Evolutionary conservation across 768 basidiomycete genomes (phyloP), one percentile per base, ranked within the genome.

Genomic region (Lyophyllum semitale): DNA sequence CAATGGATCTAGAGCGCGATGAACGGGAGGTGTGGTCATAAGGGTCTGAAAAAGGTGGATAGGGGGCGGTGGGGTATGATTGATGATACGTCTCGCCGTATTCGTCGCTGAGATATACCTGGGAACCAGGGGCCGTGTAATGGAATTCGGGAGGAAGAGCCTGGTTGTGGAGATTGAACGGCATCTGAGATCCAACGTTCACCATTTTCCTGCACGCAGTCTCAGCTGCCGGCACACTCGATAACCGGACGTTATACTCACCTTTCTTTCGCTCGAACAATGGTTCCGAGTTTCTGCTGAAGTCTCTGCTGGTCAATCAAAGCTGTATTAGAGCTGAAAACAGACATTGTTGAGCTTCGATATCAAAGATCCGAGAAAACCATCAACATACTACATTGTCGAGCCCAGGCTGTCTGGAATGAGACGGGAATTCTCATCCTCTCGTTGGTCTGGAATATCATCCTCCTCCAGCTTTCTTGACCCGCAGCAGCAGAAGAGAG

Each of bases 241-340:
- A 35, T 50, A 27, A 29, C 40, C n/a, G 27, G 33, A 20, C 38
- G 33, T 52, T 8, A 17, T 38, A 73, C 79, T 55, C 55, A 85
- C 86, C 83, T 79, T 69, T 86, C 83, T 63, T 83, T 85, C 2
- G 80, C 68, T 4, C 83, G 81, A 25, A 88, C 84, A 29, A 88
- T 85, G 8, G 75, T 69, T 3, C 76, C 78, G 25, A 87, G 71
- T 8, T 82, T 75, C 37, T 84, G 81, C 58, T 80, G 82, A 51
- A 85, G 61, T 43, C 71, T 75, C 48, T 79, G 77, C 35, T 82
- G 77, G 66, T 84, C 79, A 30, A 81, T 54, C n/a, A 72, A 55
- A 22, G 57, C 57, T 23, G 62, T 57, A 59, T 66, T 59, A 43
- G 67, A 54, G 23, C 67, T 68, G 33, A 29, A 46, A 40, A 37